phyloP scores from a whole-genome alignment of 2,329 filamentous ascomycete genomes.

The Beauveria rudraprayagi region DNA sequence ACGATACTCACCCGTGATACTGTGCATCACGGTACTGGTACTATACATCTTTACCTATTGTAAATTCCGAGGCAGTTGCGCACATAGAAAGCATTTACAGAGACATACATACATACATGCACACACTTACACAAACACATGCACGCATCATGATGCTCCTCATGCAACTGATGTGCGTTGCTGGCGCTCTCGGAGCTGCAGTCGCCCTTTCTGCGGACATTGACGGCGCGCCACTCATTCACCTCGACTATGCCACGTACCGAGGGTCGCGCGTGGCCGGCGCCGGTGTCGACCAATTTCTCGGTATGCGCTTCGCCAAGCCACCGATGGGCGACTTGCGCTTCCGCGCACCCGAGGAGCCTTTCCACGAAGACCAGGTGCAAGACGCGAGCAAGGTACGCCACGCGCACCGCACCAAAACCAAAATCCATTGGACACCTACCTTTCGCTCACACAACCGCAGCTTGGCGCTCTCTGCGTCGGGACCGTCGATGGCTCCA shows the following conservation, averaged over 20 bases:
- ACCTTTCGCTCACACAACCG: neutral
- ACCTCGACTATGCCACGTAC: constrained; percentile 39
- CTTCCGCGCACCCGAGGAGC: constrained; percentile 41
- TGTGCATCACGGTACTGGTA: neutral
- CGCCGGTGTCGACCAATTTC: constrained; percentile 36
- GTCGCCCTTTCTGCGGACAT: neutral
- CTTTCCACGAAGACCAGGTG: constrained; percentile 23
- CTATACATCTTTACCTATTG: neutral
- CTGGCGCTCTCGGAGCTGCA: neutral
- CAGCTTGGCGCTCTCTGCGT: constrained; percentile 41
- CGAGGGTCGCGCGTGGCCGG: constrained; percentile 27
- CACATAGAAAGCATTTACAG: neutral
- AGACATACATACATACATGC: neutral
- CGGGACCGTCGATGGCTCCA: constrained; percentile 22
- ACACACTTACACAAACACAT: neutral
- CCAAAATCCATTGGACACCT: no score
- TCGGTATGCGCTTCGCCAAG: constrained; percentile 43
- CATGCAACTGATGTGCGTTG: neutral
- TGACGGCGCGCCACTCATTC: constrained; percentile 16
- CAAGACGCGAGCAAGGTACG: constrained; percentile 31
- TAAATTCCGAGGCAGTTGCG: neutral
- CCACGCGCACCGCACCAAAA: neutral
- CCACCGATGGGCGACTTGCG: constrained; percentile 42
- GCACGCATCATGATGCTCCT: neutral
- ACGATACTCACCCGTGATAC: neutral